phyloP scores from a whole-genome alignment of 2,329 filamentous ascomycete genomes.

The Ilyonectria destructans region DNA sequence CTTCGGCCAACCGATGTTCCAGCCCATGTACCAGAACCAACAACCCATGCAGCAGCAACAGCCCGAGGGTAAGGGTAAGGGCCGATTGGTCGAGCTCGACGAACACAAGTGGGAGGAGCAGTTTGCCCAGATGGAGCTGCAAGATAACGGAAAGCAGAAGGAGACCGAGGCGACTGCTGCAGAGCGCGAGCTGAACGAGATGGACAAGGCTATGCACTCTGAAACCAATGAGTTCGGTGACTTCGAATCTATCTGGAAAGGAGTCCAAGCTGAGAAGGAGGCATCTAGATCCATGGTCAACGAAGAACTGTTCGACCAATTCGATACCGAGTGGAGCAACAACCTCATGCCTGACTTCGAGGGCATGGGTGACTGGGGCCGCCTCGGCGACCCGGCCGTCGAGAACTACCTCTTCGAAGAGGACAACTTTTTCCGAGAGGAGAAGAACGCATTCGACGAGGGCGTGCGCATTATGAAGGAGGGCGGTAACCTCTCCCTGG shows the following conservation, averaged over 20 bases:
- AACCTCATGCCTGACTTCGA: constrained; percentile 72
- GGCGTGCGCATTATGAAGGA: constrained; percentile 94
- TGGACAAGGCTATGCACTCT: constrained; percentile 80
- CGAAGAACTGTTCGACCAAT: constrained; percentile 76
- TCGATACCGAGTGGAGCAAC: constrained; percentile 86
- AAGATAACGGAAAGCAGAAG: constrained; percentile 70
- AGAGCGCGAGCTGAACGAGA: constrained; percentile 88
- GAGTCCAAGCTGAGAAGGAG: constrained; percentile 84
- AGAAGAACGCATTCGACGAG: constrained; percentile 91
- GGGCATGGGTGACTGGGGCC: constrained; percentile 74
- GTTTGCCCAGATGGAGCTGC: constrained; percentile 88
- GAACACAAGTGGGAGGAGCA: constrained; percentile 97
- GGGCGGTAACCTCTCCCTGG: constrained; percentile 93
- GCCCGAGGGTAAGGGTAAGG: constrained; percentile 81
- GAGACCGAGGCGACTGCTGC: constrained; percentile 79
- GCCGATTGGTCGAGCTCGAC: constrained; percentile 94
- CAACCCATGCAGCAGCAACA: constrained; percentile 62
- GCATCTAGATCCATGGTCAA: constrained; percentile 81
- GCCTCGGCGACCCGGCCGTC: constrained; percentile 81
- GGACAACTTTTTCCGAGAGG: constrained; percentile 89
- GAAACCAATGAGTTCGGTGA: constrained; percentile 86
- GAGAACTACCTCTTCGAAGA: constrained; percentile 96
- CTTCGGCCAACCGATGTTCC: constrained; percentile 69
- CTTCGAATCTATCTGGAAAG: constrained; percentile 92
- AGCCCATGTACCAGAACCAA: constrained; percentile 64